Evolutionary conservation across 176 grass and related monocot species (phyloP), one percentile per base, ranked within the genome.

Genomic region (Puccinellia tenuiflora): DNA sequence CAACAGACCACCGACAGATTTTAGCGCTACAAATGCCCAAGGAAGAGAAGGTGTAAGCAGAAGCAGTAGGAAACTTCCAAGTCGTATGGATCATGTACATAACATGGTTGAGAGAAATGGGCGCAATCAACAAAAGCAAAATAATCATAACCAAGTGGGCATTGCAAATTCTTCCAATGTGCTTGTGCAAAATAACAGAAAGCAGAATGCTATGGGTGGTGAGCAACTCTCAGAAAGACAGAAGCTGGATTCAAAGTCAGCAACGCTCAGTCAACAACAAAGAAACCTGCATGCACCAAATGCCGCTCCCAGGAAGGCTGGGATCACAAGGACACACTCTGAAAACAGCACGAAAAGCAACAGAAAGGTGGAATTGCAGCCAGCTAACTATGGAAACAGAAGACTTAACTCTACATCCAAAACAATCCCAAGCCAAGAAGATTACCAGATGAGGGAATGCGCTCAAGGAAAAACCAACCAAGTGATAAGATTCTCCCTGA

Each of bases 181-280:
- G 33, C 89, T 80, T 50, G 85, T 77, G 86, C 85, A 90, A 83
- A 96, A 92, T 79, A 94, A 92, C 81, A 88, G 74, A 77, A 99
- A 89, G 79, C 87, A 90, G 78, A 99, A 89, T 75, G 53, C 68
- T 15, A 50, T 57, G 24, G 63, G 53, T 67, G 65, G 61, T 72
- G 88, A 88, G 65, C 74, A 63, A 17, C 60, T 17, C 29, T 31
- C 60, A 31, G 60, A 63, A 63, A 63, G 11, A 29, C 28, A 87
- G 62, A 96, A 90, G 48, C 62, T 82, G 60, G 50, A 78, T 86
- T 81, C 88, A 79, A 85, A 86, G 80, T 67, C 86, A 73, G 77
- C 31, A 81, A 78, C 75, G 79, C 71, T 76, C 71, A 88, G 83
- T 33, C 83, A 87, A 28, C 87, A 90, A 45, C 67, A 35, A 40